Evolutionary conservation across 306 rosid species (phyloP), one percentile per base, ranked within the genome.

Genomic region (Cotoneaster glaucophyllus): DNA sequence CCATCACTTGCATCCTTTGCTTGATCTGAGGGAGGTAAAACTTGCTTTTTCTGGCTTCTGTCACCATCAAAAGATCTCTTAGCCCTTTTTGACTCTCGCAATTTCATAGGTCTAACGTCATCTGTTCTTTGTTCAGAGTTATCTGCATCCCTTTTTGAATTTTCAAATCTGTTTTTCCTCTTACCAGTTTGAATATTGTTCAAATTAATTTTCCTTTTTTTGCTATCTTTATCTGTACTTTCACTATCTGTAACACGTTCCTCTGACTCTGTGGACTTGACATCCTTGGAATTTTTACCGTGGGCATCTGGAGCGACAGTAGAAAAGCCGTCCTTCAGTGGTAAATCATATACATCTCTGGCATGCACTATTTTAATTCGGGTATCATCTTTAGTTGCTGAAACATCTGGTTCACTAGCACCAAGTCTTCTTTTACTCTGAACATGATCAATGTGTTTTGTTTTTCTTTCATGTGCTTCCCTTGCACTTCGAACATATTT

Each of bases 111-210:
- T 70, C 73, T 77, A 71, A 82, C 52, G 58, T 74, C 83, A 75
- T 79, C 82, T 52, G 58, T 43, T 73, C 71, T 87, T 76, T 64
- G 79, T 73, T 78, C 84, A 61, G 71, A 25, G 54, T 72, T 67
- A 57, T 86, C 84, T 56, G 69, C 64, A 77, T 56, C 74, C 78
- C 73, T 83, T 75, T 48, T 70, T n/a, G 81, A 83, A 76, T 81
- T 77, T 71, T 80, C 82, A 79, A 57, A 75, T 57, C 80, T 83
- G 21, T 65, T 43, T 67, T 80, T 88, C 81, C 86, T 84, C 84
- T 85, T 88, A 58, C 81, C 82, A 78, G 32, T 66, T 8, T 43
- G 58, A 29, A 79, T 74, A 77, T 74, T 85, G 32, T 77, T 83
- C 80, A 9, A 76, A 75, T 69, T 63, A 18, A 68, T 54, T 80